These are phyloP conservation scores for Cercophora samala DNA, from an alignment of 495 filamentous ascomycete genomes.

Conservation along the genomic window DNA sequence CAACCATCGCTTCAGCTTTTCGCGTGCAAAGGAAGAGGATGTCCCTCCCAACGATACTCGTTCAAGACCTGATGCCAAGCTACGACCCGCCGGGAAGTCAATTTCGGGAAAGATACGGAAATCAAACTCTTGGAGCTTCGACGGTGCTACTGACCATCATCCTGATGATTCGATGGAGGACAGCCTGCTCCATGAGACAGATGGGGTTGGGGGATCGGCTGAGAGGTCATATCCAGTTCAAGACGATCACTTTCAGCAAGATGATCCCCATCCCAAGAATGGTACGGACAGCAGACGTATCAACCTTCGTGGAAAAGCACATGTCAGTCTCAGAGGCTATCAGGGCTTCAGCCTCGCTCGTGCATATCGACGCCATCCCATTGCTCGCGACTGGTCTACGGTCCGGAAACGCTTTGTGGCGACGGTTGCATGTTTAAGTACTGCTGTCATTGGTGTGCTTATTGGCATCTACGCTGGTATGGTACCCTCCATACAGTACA, in stretches of 20 bases:
- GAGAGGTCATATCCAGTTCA: conserved; percentile 5
- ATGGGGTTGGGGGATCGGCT: conserved; percentile 18
- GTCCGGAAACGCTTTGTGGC: conserved; percentile 64
- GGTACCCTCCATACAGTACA: conserved; percentile 71
- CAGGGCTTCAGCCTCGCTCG: conserved; percentile 52
- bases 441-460: conserved; percentile 62
- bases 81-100: neutral
- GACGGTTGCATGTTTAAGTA: conserved; percentile 65
- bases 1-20: conserved; percentile 15
- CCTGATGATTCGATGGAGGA: conserved; percentile 8
- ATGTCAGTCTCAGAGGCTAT: conserved; percentile 42
- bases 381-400: conserved; percentile 64
- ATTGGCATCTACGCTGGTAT: conserved; percentile 73
- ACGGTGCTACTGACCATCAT: conserved; percentile 21
- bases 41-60: neutral
- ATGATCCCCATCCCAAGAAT: conserved; percentile 4
- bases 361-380: conserved; percentile 50
- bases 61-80: neutral
- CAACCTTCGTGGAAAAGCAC: conserved; percentile 38
- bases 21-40: conserved; percentile 14
- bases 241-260: conserved; percentile 11
- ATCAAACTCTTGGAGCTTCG: conserved; percentile 18
- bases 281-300: conserved; percentile 23
- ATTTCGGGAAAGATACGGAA: conserved; percentile 3
- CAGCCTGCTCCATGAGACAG: conserved; percentile 4